phyloP scores from a whole-genome alignment of 163 green algal species.

The Scenedesmus sp. region DNA sequence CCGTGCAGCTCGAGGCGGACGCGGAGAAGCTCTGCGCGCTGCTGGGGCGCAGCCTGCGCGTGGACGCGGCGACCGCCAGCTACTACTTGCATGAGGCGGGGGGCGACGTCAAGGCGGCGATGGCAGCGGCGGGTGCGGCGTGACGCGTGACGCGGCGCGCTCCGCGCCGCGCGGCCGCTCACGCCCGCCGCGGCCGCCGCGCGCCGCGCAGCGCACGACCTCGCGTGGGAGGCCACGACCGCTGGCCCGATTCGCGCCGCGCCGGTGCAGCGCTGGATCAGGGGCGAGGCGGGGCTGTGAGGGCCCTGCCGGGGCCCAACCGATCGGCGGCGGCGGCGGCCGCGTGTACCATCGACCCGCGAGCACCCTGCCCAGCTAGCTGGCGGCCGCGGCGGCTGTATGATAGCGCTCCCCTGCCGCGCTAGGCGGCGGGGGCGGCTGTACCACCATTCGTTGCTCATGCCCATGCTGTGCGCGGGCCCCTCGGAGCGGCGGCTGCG shows the following conservation, averaged over 20 bases:
- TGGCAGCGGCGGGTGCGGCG: conserved; percentile 39
- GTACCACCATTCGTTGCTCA: no score
- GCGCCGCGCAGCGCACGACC: conserved; percentile 29
- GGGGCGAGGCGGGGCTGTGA: conserved; percentile 20
- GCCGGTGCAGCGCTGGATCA: conserved; percentile 29
- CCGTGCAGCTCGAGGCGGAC: background rate
- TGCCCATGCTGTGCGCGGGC: no score
- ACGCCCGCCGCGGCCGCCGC: no score
- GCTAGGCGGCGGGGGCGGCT: background rate
- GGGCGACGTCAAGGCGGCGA: conserved; percentile 44
- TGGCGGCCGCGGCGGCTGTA: background rate
- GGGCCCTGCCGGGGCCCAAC: no score
- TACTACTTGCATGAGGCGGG: conserved; percentile 48
- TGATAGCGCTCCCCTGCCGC: background rate
- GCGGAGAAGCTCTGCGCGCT: conserved; percentile 37
- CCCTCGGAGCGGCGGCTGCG: no score
- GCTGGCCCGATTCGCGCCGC: conserved; percentile 28
- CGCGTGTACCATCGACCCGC: no score
- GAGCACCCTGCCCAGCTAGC: no score
- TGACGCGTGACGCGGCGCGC: background rate
- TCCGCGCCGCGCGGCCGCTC: no score
- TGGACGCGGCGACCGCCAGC: conserved; percentile 21
- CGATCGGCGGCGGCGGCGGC: no score
- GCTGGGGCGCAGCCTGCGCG: conserved; percentile 24
- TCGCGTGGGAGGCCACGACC: conserved; percentile 43